These are phyloP conservation scores for Schoenoplectus triqueter DNA, from an alignment of 202 grass and related monocot species.

Conservation along the genomic window DNA sequence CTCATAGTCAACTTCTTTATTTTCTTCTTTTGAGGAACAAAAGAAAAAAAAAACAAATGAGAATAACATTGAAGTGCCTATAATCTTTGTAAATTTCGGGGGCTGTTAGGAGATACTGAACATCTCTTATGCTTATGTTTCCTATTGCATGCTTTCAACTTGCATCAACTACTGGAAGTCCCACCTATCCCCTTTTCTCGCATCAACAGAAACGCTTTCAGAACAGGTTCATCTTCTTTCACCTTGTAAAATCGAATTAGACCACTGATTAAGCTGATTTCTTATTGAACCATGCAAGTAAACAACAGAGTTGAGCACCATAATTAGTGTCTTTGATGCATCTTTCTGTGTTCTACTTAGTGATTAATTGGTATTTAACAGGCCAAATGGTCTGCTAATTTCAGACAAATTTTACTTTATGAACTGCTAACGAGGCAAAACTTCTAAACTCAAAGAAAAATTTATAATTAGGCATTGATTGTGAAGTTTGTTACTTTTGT, in stretches of 20 bases:
- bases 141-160: conserved; percentile 64
- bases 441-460: background rate
- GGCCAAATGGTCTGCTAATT: background rate
- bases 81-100: conserved; percentile 91
- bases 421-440: background rate
- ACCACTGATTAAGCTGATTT: background rate
- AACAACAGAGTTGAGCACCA: background rate
- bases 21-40: no score
- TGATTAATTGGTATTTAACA: background rate
- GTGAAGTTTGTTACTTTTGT: background rate
- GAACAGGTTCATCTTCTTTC: conserved; percentile 80
- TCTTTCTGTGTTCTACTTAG: no score
- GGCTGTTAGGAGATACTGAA: conserved; percentile 89
- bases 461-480: background rate
- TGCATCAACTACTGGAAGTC: conserved; percentile 73
- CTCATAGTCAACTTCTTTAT: background rate
- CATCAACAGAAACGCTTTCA: conserved; percentile 93
- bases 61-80: conserved; percentile 52
- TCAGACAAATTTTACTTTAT: background rate
- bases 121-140: conserved; percentile 95
- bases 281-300: background rate
- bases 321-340: background rate
- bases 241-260: conserved; percentile 49
- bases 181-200: conserved; percentile 80
- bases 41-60: conserved; percentile 7